Evolutionary conservation across 2,329 filamentous ascomycete species (phyloP).

Genomic region (Ciborinia camelliae): DNA sequence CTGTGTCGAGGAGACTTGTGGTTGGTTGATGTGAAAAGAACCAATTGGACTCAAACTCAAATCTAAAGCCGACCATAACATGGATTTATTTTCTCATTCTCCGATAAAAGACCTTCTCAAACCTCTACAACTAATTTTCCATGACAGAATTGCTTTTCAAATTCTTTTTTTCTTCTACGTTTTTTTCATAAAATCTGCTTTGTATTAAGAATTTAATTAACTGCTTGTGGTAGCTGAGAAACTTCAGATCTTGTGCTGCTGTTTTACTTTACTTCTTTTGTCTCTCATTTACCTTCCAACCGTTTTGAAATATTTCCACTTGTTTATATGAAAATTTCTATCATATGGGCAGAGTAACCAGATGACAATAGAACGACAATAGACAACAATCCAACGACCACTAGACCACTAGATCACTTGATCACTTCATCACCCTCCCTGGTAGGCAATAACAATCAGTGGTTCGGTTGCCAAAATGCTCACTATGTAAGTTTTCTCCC

Average conservation of each 20-base stretch:
- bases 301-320: background rate
- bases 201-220: conserved; percentile 2
- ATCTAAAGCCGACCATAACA: background rate
- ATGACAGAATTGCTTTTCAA: background rate
- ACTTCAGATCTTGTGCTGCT: background rate
- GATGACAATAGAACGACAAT: background rate
- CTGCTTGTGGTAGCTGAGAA: background rate
- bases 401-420: no score
- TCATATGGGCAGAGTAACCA: background rate
- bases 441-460: background rate
- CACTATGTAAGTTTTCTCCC: conserved; percentile 22
- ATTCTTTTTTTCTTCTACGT: background rate
- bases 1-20: background rate
- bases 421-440: background rate
- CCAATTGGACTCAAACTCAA: background rate
- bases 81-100: background rate
- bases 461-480: conserved; percentile 20
- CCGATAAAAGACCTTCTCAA: background rate
- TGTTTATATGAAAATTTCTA: background rate
- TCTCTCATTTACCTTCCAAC: background rate
- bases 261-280: background rate
- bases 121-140: background rate
- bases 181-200: conserved; percentile 1
- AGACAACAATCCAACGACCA: background rate
- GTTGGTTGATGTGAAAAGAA: background rate